Percentiles rank a stretch among this genome's conserved stretches.
These are phyloP conservation scores for Aleurites moluccanus DNA, from an alignment of 441 rosid species.

Conservation along the genomic window DNA sequence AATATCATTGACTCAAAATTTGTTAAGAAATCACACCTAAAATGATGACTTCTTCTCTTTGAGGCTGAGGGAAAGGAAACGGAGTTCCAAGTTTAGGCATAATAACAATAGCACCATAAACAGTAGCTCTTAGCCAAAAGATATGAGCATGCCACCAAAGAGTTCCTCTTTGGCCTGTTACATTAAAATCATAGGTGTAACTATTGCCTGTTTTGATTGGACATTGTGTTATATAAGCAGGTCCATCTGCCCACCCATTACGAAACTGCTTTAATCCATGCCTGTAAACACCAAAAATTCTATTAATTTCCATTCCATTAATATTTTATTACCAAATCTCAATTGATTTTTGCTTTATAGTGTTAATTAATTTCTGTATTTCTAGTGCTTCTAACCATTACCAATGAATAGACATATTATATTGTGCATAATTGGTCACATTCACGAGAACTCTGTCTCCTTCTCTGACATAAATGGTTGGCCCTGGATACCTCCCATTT, in stretches of 20 bases:
- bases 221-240: slow-evolving; percentile 49
- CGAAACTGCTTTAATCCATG: slow-evolving; percentile 1
- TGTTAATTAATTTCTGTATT: too few species aligned
- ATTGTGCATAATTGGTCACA: background rate
- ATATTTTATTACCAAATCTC: too few species aligned
- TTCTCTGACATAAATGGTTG: background rate
- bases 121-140: slow-evolving; percentile 42
- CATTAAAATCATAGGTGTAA: slow-evolving; percentile 50
- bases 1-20: background rate
- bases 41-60: slow-evolving; percentile 31
- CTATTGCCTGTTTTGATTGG: slow-evolving; percentile 58
- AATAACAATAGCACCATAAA: slow-evolving; percentile 42
- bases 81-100: slow-evolving; percentile 40
- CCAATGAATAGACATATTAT: background rate
- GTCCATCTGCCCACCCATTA: slow-evolving; percentile 7
- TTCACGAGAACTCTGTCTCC: background rate
- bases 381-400: too few species aligned
- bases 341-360: too few species aligned
- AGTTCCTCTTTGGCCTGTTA: slow-evolving; percentile 65
- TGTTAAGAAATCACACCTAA: background rate
- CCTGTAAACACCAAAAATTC: too few species aligned
- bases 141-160: slow-evolving; percentile 31
- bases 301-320: too few species aligned
- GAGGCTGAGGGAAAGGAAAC: slow-evolving; percentile 41
- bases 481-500: background rate